Evolutionary conservation across 2,329 filamentous ascomycete genomes (phyloP).

Genomic region (Alternaria dauci): DNA sequence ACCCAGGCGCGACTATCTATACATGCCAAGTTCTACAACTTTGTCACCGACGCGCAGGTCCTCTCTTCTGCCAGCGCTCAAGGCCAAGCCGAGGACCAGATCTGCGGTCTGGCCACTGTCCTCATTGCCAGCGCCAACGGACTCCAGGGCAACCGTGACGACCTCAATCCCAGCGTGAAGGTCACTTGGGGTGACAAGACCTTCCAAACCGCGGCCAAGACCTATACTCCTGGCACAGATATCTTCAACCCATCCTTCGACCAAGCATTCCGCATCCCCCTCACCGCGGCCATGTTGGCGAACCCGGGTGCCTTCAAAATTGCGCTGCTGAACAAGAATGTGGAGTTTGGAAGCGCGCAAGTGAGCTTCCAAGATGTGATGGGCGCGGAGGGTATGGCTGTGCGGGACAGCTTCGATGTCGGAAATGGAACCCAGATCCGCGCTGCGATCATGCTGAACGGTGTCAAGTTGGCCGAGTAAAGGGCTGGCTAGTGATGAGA

Average conservation of each 20-base stretch:
- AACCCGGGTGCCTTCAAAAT: conserved; percentile 36
- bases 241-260: conserved; percentile 61
- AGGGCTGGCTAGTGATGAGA: background rate
- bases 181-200: conserved; percentile 54
- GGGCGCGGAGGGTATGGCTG: conserved; percentile 29
- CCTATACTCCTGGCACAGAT: conserved; percentile 56
- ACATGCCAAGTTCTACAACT: conserved; percentile 54
- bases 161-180: conserved; percentile 58
- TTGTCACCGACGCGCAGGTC: conserved; percentile 48
- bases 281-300: conserved; percentile 46
- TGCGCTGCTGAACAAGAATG: conserved; percentile 39
- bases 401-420: conserved; percentile 37
- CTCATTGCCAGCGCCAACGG: conserved; percentile 55
- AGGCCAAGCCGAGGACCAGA: conserved; percentile 34
- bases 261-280: conserved; percentile 55
- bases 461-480: conserved; percentile 29
- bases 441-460: conserved; percentile 35
- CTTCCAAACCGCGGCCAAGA: conserved; percentile 55
- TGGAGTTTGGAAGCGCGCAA: conserved; percentile 36
- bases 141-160: conserved; percentile 55
- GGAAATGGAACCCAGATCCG: conserved; percentile 36
- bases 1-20: conserved; percentile 51
- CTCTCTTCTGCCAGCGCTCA: conserved; percentile 42
- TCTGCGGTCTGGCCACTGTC: conserved; percentile 55
- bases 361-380: conserved; percentile 39